Evolutionary conservation across 2,329 filamentous ascomycete species (phyloP).

Genomic region (Thelonectria olida): DNA sequence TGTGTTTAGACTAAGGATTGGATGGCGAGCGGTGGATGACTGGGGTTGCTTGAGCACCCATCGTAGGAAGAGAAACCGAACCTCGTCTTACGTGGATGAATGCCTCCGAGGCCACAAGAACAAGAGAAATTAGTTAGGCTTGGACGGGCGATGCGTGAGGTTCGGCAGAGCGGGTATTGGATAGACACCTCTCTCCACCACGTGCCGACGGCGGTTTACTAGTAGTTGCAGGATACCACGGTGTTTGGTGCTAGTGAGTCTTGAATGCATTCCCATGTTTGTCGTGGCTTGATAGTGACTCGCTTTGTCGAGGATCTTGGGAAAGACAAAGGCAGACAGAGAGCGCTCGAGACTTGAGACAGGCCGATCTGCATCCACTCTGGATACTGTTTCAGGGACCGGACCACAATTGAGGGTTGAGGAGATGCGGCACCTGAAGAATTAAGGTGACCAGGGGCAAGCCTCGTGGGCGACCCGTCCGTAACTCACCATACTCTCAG

Average conservation of each 20-base stretch:
- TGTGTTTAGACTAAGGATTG: not conserved
- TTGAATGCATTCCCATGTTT: not conserved
- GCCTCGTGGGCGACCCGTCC: slow-evolving; percentile 11
- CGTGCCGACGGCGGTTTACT: not conserved
- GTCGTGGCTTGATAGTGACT: not conserved
- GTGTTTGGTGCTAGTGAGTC: not conserved
- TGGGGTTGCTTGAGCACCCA: no score
- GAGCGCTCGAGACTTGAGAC: slow-evolving; percentile 22
- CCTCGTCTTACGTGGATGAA: not conserved
- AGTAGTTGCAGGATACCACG: not conserved
- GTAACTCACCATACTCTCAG: no score
- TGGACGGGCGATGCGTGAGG: not conserved
- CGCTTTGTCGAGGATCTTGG: slow-evolving; percentile 19
- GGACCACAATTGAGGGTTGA: not conserved
- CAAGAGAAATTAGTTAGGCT: slow-evolving; percentile 1
- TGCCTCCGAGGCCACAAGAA: not conserved
- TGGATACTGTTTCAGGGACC: slow-evolving; percentile 25
- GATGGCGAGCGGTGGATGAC: no score
- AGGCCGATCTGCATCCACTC: slow-evolving; percentile 32
- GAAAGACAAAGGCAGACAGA: not conserved
- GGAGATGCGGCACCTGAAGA: slow-evolving; percentile 8
- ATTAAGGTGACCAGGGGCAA: slow-evolving; percentile 20
- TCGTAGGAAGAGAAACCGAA: not conserved
- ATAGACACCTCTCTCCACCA: slow-evolving; percentile 11
- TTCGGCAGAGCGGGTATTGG: slow-evolving; percentile 9